Base-by-base conservation (phyloP, 2,329 filamentous ascomycete species). In the Trichoderma oligosporum region DNA sequence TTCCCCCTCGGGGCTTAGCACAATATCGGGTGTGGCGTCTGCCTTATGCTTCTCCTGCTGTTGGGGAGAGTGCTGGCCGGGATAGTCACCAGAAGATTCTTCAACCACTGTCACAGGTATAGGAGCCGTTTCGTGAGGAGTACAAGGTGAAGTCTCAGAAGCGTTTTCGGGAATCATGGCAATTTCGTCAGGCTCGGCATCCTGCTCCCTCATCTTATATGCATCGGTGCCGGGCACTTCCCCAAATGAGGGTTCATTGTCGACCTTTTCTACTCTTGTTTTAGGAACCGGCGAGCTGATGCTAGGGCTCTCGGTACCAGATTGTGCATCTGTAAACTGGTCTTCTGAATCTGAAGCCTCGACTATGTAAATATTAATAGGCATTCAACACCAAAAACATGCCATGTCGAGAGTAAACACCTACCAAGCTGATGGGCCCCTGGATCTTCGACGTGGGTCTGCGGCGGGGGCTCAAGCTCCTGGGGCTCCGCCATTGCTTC, bases 251-350 rank as follows among this genome's bases (percentile, higher is more conserved):
- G 68, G 67, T 33, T 67, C 65, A 63, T 82, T 75, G 65, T 82
- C 79, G 58, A 84, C 75, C 71, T 78, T 82, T 66, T 85, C 82
- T 31, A 85, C 77, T 54, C 81, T 73, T 22, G 81, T 83, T 61
- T 74, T 78, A n/a, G 82, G 83, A 54, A 84, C 78, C 18, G 82
- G 80, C 12, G 80, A 81, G 60, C 67, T 70, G 38, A 70, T 65
- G 5, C 70, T 72, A 7, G 72, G 75, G 67, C 71, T 80, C 63
- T 65, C 71, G 58, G 67, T 75, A 56, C 71, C 78, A 31, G 83
- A 85, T 55, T 81, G 81, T 31, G 85, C 84, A 68, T 88, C 85
- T 49, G 82, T 86, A 70, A 86, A 88, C 71, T 87, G 85, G 63
- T 88, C 85, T 44, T 87, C 85, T 25, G 83, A 86, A 61, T 87